Percentiles rank a stretch among this genome's conserved stretches.
phyloP scores from a whole-genome alignment of 1,139 yeast genomes.

The Suhomyces guaymorum region DNA sequence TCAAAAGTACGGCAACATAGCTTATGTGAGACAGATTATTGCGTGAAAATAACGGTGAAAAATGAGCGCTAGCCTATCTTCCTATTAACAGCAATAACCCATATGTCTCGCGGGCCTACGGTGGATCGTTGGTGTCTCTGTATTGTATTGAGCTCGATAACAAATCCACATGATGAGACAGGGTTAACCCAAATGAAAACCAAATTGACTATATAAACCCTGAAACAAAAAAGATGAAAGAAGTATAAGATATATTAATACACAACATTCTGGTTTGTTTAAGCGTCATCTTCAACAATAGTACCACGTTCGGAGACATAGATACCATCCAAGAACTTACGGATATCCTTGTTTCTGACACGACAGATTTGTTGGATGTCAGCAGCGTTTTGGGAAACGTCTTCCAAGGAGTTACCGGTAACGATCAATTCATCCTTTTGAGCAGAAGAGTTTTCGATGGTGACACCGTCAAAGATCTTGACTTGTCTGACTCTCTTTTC shows the following conservation, averaged over 20 bases:
- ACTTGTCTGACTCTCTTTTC: slow-evolving; percentile 94
- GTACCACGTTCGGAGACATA: slow-evolving; percentile 96
- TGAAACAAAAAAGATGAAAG: slow-evolving; percentile 21
- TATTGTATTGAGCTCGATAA: slow-evolving; percentile 54
- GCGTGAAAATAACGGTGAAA: slow-evolving; percentile 2
- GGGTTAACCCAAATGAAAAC: slow-evolving; percentile 34
- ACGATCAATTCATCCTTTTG: slow-evolving; percentile 95
- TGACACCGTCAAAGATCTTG: slow-evolving; percentile 85
- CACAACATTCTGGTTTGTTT: slow-evolving; percentile 16
- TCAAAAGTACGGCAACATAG: slow-evolving; percentile 3
- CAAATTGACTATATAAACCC: slow-evolving; percentile 36
- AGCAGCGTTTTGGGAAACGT: slow-evolving; percentile 98
- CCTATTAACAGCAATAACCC: slow-evolving; percentile 12
- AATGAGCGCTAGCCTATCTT: too few relatives aligned
- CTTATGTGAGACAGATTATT: slow-evolving; percentile 7
- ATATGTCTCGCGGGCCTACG: slow-evolving; percentile 23
- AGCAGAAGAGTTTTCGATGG: slow-evolving; percentile 72
- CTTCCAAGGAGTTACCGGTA: slow-evolving; percentile 96
- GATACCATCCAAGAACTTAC: slow-evolving; percentile 99
- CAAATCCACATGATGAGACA: slow-evolving; percentile 50
- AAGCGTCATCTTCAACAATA: slow-evolving; percentile 60
- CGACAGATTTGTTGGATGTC: slow-evolving; percentile 98
- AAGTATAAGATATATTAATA: slow-evolving; percentile 26
- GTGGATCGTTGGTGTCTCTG: slow-evolving; percentile 65
- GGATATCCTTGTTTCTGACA: slow-evolving; percentile 99